These are phyloP conservation scores for Pilaira anomala DNA, from an alignment of 192 early-diverging fungal species.

Conservation along the genomic window DNA sequence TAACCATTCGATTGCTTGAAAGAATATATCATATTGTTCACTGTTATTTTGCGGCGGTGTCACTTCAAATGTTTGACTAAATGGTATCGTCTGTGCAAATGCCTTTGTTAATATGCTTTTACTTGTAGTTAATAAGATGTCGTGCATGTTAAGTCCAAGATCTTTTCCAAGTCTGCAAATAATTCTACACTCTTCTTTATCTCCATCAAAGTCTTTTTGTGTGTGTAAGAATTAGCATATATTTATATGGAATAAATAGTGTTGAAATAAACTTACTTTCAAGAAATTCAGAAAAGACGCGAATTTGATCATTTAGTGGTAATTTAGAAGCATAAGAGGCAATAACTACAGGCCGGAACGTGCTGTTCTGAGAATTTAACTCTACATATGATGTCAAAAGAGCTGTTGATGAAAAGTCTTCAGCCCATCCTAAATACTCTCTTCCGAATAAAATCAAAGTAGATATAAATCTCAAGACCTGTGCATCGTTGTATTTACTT, in stretches of 20 bases:
- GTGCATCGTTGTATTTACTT: background rate
- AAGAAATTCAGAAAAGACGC: background rate
- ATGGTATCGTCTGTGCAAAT: too few relatives aligned
- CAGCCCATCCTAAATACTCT: background rate
- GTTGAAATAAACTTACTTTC: background rate
- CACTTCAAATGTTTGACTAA: too few relatives aligned
- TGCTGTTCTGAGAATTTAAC: background rate
- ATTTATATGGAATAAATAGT: background rate
- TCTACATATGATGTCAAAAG: background rate
- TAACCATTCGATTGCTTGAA: too few relatives aligned
- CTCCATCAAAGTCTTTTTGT: background rate
- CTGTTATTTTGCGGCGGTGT: too few relatives aligned
- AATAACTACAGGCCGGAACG: constrained; percentile 8
- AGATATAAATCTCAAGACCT: background rate
- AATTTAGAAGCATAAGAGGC: background rate
- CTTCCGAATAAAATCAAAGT: constrained; percentile 1
- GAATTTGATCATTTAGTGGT: background rate
- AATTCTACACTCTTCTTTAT: background rate
- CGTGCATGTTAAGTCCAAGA: background rate
- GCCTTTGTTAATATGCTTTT: too few relatives aligned
- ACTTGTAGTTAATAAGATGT: too few relatives aligned
- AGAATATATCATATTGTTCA: too few relatives aligned
- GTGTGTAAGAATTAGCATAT: background rate
- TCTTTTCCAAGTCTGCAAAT: background rate
- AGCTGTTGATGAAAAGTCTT: background rate